Conservation (phyloP, 169 alveolate species). For the Eimeria falciformis region DNA sequence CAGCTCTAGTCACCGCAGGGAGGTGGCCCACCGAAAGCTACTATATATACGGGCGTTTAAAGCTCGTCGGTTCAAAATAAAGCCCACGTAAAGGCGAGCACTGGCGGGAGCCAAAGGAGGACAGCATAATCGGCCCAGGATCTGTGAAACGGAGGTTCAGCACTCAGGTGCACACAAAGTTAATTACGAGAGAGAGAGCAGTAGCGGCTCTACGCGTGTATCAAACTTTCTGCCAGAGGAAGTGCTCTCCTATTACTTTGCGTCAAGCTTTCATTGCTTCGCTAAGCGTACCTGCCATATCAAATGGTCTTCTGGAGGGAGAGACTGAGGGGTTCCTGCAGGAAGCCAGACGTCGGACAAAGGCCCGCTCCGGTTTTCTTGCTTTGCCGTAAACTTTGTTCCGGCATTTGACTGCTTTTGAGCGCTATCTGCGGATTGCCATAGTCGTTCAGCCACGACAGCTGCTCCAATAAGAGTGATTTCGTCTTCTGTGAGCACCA, state of each 20-base stretch:
- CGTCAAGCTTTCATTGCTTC: too few species aligned
- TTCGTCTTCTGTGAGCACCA: constrained; percentile 42
- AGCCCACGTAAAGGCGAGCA: constrained; percentile 28
- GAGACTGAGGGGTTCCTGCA: constrained; percentile 15
- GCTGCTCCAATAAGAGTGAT: constrained; percentile 46
- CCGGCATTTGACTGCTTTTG: neutral
- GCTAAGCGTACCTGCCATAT: constrained; percentile 47
- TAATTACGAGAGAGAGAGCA: neutral
- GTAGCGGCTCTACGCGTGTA: neutral
- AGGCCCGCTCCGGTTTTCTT: constrained; percentile 46
- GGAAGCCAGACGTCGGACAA: constrained; percentile 40
- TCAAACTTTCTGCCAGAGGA: too few species aligned
- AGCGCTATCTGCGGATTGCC: constrained; percentile 42
- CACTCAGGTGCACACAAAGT: neutral
- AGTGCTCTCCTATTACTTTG: too few species aligned
- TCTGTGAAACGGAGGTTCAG: neutral
- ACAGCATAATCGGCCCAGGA: constrained; percentile 30
- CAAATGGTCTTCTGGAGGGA: constrained; percentile 36
- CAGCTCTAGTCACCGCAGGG: neutral
- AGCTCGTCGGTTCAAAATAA: constrained; percentile 39
- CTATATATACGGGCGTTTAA: constrained; percentile 52
- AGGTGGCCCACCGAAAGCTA: constrained; percentile 36
- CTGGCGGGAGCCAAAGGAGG: constrained; percentile 56
- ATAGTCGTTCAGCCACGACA: constrained; percentile 48
- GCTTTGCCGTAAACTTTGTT: neutral